These are phyloP conservation scores for Raffaelea ambrosiae DNA, from an alignment of 2,329 filamentous ascomycete species.

Conservation along the genomic window DNA sequence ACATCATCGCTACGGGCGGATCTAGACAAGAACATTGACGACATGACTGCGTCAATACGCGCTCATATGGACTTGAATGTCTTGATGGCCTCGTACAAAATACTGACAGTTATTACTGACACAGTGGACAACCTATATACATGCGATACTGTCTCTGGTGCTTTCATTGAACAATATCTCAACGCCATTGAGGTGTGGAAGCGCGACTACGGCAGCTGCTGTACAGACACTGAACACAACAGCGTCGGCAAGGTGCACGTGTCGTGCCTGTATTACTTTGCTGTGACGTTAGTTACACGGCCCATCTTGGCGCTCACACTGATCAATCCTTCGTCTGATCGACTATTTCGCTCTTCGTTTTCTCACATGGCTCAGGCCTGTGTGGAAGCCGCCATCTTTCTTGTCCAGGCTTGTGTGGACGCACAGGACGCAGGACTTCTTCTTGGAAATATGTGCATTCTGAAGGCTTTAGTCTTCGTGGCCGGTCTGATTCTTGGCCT, in stretches of 20 bases:
- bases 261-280: conserved; percentile 15
- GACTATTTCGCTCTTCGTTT: not conserved
- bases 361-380: conserved; percentile 12
- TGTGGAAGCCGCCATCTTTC: conserved; percentile 11
- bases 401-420: conserved; percentile 14
- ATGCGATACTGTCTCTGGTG: not conserved
- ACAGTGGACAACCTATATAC: conserved; percentile 31
- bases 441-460: conserved; percentile 10
- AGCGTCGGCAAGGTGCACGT: conserved; percentile 13
- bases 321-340: conserved; percentile 3
- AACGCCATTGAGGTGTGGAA: conserved; percentile 5
- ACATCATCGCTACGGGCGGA: conserved; percentile 21
- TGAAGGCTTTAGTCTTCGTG: conserved; percentile 40
- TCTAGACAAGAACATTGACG: conserved; percentile 9
- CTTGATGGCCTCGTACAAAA: conserved; percentile 30
- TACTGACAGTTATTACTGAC: conserved; percentile 34
- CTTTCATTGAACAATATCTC: conserved; percentile 7
- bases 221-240: not conserved
- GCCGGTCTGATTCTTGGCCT: conserved; percentile 49
- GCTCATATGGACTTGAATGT: conserved; percentile 14
- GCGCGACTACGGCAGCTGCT: not conserved
- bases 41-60: not conserved
- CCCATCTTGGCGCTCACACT: conserved; percentile 11
- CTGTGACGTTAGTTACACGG: conserved; percentile 13
- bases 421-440: conserved; percentile 10